These are phyloP conservation scores for Blastomyces parvus DNA, from an alignment of 2,329 filamentous ascomycete genomes.

Conservation along the genomic window DNA sequence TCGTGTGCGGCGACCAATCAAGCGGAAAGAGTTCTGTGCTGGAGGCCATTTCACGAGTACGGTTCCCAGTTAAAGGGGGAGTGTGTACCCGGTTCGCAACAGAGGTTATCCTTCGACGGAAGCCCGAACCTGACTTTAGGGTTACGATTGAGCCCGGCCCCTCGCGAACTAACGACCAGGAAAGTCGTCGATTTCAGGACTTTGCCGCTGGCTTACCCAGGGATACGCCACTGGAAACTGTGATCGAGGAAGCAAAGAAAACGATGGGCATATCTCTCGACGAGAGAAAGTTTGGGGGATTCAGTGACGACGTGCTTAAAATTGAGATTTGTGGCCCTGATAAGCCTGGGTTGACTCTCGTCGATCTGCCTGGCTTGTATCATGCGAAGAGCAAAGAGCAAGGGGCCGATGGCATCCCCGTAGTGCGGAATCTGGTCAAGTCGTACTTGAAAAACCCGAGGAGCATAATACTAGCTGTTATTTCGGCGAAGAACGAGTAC, in stretches of 20 bases:
- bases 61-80: slow-evolving; percentile 22
- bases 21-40: slow-evolving; percentile 26
- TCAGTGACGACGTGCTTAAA: slow-evolving; percentile 10
- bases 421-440: slow-evolving; percentile 10
- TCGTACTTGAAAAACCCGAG: slow-evolving; percentile 48
- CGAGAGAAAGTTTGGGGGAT: neutral
- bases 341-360: slow-evolving; percentile 13
- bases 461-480: slow-evolving; percentile 51
- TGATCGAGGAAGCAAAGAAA: neutral
- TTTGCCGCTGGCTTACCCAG: no score
- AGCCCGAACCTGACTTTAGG: slow-evolving; percentile 6
- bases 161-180: slow-evolving; percentile 9
- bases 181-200: neutral
- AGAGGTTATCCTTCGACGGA: slow-evolving; percentile 20
- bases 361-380: slow-evolving; percentile 15
- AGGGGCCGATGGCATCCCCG: slow-evolving; percentile 17
- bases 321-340: slow-evolving; percentile 13
- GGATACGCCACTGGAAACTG: neutral
- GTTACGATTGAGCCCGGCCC: slow-evolving; percentile 19
- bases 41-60: slow-evolving; percentile 23
- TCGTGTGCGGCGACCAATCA: slow-evolving; percentile 27
- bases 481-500: slow-evolving; percentile 43
- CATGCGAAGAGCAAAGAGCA: slow-evolving; percentile 11
- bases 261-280: no score
- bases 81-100: slow-evolving; percentile 28